phyloP scores from a whole-genome alignment of 164 flowering plant genomes.

The Brasenia schreberi region DNA sequence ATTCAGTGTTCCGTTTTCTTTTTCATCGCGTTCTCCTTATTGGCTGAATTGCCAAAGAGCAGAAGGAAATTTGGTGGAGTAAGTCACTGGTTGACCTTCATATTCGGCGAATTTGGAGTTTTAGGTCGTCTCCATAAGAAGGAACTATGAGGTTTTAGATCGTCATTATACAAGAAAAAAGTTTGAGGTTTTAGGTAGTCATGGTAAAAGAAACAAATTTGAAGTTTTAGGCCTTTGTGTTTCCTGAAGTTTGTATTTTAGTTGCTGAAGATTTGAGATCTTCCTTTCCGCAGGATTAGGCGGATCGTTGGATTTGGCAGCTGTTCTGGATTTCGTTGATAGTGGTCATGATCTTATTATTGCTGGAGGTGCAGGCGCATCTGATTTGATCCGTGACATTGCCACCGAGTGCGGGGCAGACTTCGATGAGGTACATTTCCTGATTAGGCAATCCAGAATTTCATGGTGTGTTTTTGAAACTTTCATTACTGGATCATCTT shows the following conservation, averaged over 20 bases:
- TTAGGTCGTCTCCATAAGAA: background rate
- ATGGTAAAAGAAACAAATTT: too few relatives aligned
- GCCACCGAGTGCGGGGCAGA: conserved; percentile 91
- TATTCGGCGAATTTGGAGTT: too few relatives aligned
- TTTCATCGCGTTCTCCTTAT: too few relatives aligned
- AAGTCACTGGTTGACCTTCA: too few relatives aligned
- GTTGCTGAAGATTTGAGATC: background rate
- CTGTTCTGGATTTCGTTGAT: conserved; percentile 74
- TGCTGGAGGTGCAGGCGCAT: conserved; percentile 61
- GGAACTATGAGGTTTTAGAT: background rate
- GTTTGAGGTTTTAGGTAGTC: background rate
- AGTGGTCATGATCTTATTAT: conserved; percentile 78
- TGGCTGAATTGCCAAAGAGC: too few relatives aligned
- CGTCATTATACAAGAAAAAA: background rate
- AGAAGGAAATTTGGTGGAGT: too few relatives aligned
- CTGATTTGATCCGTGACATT: conserved; percentile 74
- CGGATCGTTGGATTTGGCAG: conserved; percentile 56
- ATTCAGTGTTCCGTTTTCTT: too few relatives aligned
- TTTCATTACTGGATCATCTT: background rate
- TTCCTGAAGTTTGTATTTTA: too few relatives aligned
- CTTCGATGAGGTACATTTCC: conserved; percentile 71
- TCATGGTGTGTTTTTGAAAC: background rate
- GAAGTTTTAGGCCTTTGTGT: too few relatives aligned
- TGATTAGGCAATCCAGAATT: background rate
- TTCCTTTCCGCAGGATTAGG: conserved; percentile 50